Evolutionary conservation across 345 rosid genomes (phyloP), one percentile per base, ranked within the genome.

Genomic region (Linum trigynum): DNA sequence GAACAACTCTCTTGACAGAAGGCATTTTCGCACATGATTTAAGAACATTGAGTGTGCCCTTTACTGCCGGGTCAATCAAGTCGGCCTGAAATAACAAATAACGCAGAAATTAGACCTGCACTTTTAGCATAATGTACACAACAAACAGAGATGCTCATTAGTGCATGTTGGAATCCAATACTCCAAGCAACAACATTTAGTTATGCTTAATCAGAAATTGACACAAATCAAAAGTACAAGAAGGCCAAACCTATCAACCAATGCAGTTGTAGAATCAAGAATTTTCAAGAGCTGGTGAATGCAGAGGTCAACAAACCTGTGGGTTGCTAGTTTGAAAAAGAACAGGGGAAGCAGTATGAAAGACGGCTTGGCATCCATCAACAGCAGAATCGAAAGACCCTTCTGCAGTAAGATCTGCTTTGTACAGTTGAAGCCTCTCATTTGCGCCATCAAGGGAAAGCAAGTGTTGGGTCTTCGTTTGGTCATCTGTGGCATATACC

Each of bases 331-430:
- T 36, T 17, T 23, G 15, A 36, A 17, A 59, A 35, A 11, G 36
- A 36, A 23, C 4, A 10, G 62, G 62, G 14, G 38, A 59, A 2
- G 62, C 62, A 23, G 62, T 59, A 38, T 59, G 62, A 14, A 59
- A 59, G 39, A 59, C 62, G 39, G 39, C 37, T 59, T 59, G 14
- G 39, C 62, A 59, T 59, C 62, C 62, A 7, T 59, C 40, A 14
- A 59, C 40, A 4, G 39, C 14, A 36, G 62, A 38, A 59, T 59
- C 62, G 36, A 59, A 59, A 17, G 38, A 59, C 3, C 62, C 62
- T 16, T 59, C 62, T 10, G 32, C 62, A 5, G 10, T 10, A 36
- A 59, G 39, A 38, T 59, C 40, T 35, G 62, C 62, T 59, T 59
- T 59, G 62, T 23, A 36, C 40, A 59, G 8, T 2, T 2, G 40